phyloP scores from a whole-genome alignment of 352 stramenopile genomes.

The Thraustotheca clavata region DNA sequence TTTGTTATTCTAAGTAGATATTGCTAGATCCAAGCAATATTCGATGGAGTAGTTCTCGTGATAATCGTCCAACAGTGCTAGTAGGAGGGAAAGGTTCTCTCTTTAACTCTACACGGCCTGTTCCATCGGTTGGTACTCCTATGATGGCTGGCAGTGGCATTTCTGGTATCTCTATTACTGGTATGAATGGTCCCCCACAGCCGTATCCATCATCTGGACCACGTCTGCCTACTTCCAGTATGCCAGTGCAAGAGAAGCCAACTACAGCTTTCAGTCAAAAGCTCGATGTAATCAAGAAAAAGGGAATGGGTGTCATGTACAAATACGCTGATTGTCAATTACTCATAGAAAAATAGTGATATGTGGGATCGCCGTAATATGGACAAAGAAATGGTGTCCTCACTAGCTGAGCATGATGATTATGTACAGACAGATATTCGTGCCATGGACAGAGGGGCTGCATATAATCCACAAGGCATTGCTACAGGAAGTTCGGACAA shows the following conservation, averaged over 20 bases:
- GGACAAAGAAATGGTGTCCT: conserved; percentile 87
- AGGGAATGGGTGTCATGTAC: conserved; percentile 45
- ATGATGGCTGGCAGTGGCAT: conserved; percentile 2
- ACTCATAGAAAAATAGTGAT: conserved; percentile 28
- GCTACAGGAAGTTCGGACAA: conserved; percentile 59
- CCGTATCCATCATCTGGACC: background rate
- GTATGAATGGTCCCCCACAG: background rate
- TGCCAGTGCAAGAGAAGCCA: conserved; percentile 33
- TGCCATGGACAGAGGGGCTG: conserved; percentile 60
- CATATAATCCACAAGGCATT: conserved; percentile 50
- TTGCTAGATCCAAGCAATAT: conserved; percentile 6
- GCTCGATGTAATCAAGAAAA: conserved; percentile 74
- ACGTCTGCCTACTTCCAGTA: conserved; percentile 32
- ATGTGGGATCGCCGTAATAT: conserved; percentile 84
- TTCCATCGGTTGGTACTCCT: background rate
- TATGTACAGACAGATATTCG: conserved; percentile 42
- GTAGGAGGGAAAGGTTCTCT: conserved; percentile 48
- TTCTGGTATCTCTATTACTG: background rate
- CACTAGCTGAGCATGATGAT: conserved; percentile 78
- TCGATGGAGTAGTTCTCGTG: conserved; percentile 28
- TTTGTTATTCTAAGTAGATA: conserved; percentile 15
- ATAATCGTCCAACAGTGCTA: conserved; percentile 77
- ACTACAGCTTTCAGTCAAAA: conserved; percentile 64
- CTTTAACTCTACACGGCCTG: background rate
- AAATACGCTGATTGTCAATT: background rate